Percentiles rank a stretch among this genome's conserved stretches.
Conservation (phyloP, 2,329 filamentous ascomycete genomes). For the Cladosporium sp. region DNA sequence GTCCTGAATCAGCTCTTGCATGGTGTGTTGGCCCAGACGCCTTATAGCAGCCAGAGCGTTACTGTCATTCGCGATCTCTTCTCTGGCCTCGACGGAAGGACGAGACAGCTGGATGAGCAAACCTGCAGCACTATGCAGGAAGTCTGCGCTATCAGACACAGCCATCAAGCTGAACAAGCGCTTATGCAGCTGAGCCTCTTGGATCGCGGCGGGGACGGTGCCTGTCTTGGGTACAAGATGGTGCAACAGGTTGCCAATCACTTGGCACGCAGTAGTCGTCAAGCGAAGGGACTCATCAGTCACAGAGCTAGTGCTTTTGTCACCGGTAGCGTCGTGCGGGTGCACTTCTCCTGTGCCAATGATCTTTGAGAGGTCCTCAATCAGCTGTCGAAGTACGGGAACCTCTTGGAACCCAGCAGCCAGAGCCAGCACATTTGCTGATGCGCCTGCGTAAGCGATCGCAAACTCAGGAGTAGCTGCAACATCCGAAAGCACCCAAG, state of each 20-base stretch:
- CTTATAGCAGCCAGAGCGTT: constrained; percentile 18
- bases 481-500: constrained; percentile 35
- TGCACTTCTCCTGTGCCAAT: not conserved
- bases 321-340: not conserved
- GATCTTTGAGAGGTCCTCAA: not conserved
- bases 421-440: not conserved
- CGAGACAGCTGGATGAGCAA: constrained; percentile 33
- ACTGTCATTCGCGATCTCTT: constrained; percentile 25
- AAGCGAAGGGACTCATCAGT: not conserved
- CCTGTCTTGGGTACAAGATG: not conserved
- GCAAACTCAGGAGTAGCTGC: constrained; percentile 28
- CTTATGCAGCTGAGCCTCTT: not conserved
- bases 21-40: constrained; percentile 28
- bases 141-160: constrained; percentile 23
- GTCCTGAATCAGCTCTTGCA: constrained; percentile 23
- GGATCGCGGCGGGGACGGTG: not conserved
- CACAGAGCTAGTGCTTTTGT: not conserved
- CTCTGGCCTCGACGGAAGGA: constrained; percentile 25
- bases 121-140: constrained; percentile 33
- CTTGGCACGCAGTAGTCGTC: constrained; percentile 31
- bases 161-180: constrained; percentile 7
- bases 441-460: not conserved
- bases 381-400: not conserved
- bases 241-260: constrained; percentile 30
- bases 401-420: not conserved